phyloP scores from a whole-genome alignment of 2,329 filamentous ascomycete genomes.

The Penicillium paneum region DNA sequence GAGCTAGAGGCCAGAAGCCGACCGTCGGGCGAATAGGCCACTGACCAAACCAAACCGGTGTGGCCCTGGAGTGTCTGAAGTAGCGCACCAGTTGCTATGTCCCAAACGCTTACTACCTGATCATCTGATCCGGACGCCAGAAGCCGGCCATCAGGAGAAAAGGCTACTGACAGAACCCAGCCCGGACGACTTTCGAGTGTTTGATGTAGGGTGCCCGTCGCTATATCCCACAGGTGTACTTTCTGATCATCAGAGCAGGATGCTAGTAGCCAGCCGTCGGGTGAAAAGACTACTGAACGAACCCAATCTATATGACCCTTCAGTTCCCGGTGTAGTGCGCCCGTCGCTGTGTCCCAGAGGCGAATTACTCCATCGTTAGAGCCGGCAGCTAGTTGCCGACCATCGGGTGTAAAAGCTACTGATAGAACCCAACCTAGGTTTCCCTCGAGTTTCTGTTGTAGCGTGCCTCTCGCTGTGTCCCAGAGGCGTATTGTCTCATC shows the following conservation, averaged over 20 bases:
- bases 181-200: background rate
- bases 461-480: no score
- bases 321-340: background rate
- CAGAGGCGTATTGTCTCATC: no score
- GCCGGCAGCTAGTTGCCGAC: background rate
- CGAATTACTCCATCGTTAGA: background rate
- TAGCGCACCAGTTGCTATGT: constrained; percentile 3
- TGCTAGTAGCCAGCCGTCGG: no score
- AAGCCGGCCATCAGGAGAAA: background rate
- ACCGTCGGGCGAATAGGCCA: no score
- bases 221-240: no score
- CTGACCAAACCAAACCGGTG: no score
- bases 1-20: no score
- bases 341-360: constrained; percentile 5
- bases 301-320: no score
- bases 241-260: no score
- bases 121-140: background rate
- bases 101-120: background rate
- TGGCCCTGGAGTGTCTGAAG: constrained; percentile 1
- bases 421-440: background rate
- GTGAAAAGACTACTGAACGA: no score
- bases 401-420: background rate
- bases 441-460: background rate
- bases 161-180: background rate
- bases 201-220: no score